These are phyloP conservation scores for Rhodomyrtus psidioides DNA, from an alignment of 441 rosid genomes.

Conservation along the genomic window DNA sequence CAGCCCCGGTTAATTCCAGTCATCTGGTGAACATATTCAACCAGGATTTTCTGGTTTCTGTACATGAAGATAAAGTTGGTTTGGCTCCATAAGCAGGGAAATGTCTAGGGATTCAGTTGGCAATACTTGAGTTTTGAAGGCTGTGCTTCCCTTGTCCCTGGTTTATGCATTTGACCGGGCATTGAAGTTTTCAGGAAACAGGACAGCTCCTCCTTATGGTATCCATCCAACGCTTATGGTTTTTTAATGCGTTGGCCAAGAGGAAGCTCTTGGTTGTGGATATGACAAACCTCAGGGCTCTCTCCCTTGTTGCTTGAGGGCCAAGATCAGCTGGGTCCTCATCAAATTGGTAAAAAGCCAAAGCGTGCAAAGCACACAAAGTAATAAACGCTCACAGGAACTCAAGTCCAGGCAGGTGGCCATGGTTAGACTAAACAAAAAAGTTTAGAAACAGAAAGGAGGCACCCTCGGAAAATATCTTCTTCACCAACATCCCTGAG, in stretches of 20 bases:
- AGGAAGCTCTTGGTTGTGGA: background rate
- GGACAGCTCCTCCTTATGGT: background rate
- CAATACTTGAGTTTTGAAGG: background rate
- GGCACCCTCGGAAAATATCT: conserved; percentile 75
- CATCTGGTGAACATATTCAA: background rate
- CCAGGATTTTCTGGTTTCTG: background rate
- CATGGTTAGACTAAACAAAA: background rate
- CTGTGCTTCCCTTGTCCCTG: background rate
- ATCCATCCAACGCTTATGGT: background rate
- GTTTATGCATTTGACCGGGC: background rate
- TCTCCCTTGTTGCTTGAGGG: background rate
- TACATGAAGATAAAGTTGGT: background rate
- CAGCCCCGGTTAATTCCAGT: background rate
- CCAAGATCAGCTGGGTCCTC: background rate
- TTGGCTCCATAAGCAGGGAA: background rate
- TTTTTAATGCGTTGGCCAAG: background rate
- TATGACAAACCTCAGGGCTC: background rate
- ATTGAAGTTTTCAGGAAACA: background rate
- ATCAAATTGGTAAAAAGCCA: background rate
- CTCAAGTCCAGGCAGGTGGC: background rate
- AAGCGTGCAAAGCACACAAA: background rate
- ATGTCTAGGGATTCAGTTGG: background rate
- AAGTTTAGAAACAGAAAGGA: background rate
- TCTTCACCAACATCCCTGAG: conserved; percentile 42
- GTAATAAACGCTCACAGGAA: background rate